Percentiles rank a stretch among this genome's conserved stretches.
Conservation (phyloP, 2,329 filamentous ascomycete species). For the Leptographium wingfieldii region DNA sequence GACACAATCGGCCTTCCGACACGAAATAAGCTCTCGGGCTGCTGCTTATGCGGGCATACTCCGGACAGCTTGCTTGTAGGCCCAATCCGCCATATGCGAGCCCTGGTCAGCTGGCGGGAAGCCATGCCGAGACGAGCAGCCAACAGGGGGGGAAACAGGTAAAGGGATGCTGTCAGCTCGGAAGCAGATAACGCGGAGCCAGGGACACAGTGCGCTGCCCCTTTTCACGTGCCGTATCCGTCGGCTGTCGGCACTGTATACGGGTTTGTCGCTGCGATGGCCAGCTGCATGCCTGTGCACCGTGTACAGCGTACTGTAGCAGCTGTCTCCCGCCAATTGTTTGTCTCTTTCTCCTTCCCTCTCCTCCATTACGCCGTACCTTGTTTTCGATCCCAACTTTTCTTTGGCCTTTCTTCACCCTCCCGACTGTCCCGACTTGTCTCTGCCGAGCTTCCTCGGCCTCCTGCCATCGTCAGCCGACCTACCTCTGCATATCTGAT, state of each 20-base stretch:
- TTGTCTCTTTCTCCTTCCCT: not conserved
- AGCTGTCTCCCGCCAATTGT: not conserved
- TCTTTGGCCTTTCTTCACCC: not conserved
- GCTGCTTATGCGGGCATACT: too few species aligned
- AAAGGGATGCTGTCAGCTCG: too few species aligned
- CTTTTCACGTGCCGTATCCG: not conserved
- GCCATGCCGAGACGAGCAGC: too few species aligned
- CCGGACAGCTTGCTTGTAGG: too few species aligned
- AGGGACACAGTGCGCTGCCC: not conserved
- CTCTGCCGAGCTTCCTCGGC: not conserved
- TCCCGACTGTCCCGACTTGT: not conserved
- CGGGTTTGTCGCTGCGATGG: not conserved
- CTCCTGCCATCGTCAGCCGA: conserved; percentile 1
- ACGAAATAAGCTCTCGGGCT: too few species aligned
- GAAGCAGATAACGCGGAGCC: not conserved
- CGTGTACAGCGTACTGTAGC: not conserved
- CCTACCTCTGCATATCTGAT: not conserved
- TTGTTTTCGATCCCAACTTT: not conserved
- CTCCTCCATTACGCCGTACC: not conserved
- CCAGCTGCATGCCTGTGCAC: not conserved
- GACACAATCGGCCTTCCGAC: too few species aligned
- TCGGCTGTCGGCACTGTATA: not conserved
- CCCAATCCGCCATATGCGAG: too few species aligned
- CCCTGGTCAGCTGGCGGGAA: too few species aligned
- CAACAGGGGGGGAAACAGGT: too few species aligned